Percentiles rank a stretch among this genome's conserved stretches.
phyloP scores from a whole-genome alignment of 352 stramenopile species.

The Nothophytophthora sp. region DNA sequence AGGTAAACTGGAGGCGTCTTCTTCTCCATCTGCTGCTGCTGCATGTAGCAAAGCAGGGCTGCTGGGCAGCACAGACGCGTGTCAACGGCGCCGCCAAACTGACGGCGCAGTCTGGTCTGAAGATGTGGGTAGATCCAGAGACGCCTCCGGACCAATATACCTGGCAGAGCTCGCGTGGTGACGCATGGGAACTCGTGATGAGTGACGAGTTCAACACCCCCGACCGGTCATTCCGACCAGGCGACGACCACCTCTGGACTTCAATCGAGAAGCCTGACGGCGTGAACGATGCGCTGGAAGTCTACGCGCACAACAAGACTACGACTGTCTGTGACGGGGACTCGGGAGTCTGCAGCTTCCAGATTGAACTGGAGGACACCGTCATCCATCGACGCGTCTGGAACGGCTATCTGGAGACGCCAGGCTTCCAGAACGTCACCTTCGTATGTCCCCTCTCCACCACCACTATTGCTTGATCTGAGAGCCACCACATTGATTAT shows the following conservation, averaged over 20 bases:
- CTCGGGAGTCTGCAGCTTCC: slow-evolving; percentile 30
- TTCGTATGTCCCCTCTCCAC: slow-evolving; percentile 26
- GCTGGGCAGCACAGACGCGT: slow-evolving; percentile 1
- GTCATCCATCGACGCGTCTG: slow-evolving; percentile 34
- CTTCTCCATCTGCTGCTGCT: slow-evolving; percentile 6
- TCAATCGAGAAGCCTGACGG: slow-evolving; percentile 94
- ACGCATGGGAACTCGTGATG: slow-evolving; percentile 89
- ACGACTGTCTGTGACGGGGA: slow-evolving; percentile 35
- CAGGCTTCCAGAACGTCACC: slow-evolving; percentile 35
- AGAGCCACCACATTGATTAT: slow-evolving; percentile 45
- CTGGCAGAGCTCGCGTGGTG: slow-evolving; percentile 41
- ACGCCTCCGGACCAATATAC: slow-evolving; percentile 30
- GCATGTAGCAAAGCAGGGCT: neutral
- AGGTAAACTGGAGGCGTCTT: too few species aligned
- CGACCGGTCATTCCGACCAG: slow-evolving; percentile 82
- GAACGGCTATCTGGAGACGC: slow-evolving; percentile 42
- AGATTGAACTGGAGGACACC: slow-evolving; percentile 40
- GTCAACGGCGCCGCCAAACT: slow-evolving; percentile 19
- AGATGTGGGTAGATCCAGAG: slow-evolving; percentile 50
- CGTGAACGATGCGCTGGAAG: slow-evolving; percentile 89
- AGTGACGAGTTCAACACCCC: slow-evolving; percentile 95
- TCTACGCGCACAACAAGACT: slow-evolving; percentile 89
- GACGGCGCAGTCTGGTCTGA: slow-evolving; percentile 36
- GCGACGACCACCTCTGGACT: slow-evolving; percentile 91
- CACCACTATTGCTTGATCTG: neutral